These are phyloP conservation scores for Podaxis sp. DNA, from an alignment of 768 basidiomycete species.

Conservation along the genomic window DNA sequence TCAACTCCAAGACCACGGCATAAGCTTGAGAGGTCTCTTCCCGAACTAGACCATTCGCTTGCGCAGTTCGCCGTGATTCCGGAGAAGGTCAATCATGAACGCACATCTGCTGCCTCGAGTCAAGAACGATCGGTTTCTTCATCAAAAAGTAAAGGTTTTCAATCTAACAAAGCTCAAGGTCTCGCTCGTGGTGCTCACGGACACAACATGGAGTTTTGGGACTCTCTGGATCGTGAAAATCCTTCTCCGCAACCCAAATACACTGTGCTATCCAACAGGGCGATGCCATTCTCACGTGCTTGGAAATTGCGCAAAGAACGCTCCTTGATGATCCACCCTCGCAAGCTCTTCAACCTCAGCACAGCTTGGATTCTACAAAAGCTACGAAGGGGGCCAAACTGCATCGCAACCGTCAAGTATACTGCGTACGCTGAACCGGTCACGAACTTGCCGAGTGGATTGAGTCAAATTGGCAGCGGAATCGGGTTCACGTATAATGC, in stretches of 20 bases:
- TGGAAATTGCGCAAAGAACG: conserved; percentile 40
- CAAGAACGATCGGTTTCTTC: background rate
- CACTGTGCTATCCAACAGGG: conserved; percentile 23
- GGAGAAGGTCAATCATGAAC: background rate
- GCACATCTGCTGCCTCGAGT: background rate
- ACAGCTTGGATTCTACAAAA: conserved; percentile 37
- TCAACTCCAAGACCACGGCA: conserved; percentile 18
- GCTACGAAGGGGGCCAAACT: conserved; percentile 33
- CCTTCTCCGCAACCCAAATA: conserved; percentile 12
- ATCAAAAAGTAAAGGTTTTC: background rate
- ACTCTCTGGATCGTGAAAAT: conserved; percentile 41
- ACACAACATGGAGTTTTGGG: conserved; percentile 42
- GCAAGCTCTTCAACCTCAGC: conserved; percentile 31
- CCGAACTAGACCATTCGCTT: background rate
- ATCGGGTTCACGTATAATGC: conserved; percentile 49
- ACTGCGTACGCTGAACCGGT: conserved; percentile 25
- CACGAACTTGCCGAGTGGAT: conserved; percentile 41
- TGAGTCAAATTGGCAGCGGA: conserved; percentile 50
- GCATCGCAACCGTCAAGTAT: conserved; percentile 31
- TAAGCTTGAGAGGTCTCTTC: background rate
- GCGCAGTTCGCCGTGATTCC: background rate
- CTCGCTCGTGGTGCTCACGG: conserved; percentile 13
- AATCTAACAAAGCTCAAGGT: background rate
- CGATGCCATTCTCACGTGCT: conserved; percentile 25
- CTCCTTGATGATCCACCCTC: conserved; percentile 30